These are phyloP conservation scores for Exophiala bonariae DNA, from an alignment of 2,329 filamentous ascomycete genomes.

Conservation along the genomic window DNA sequence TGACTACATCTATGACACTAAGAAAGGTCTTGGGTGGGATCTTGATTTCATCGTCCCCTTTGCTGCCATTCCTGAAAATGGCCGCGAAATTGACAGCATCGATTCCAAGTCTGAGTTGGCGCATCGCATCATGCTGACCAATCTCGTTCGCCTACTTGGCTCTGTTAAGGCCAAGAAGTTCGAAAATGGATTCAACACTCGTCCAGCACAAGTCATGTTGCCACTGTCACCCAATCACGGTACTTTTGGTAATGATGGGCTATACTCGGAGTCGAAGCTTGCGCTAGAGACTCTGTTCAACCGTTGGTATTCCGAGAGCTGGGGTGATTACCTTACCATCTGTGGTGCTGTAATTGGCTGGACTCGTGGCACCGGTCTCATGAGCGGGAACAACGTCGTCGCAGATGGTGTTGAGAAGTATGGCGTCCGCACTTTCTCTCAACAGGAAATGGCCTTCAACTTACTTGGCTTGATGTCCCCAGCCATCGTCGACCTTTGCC, in stretches of 20 bases:
- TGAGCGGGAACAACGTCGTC: constrained; percentile 97
- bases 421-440: constrained; percentile 96
- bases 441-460: constrained; percentile 99
- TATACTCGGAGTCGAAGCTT: constrained; percentile 98
- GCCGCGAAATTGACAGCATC: constrained; percentile 92
- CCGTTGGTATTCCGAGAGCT: constrained; percentile 96
- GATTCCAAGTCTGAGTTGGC: constrained; percentile 98
- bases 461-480: constrained; percentile 94
- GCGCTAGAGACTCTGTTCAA: constrained; percentile 97
- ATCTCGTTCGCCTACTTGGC: constrained; percentile 87
- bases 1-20: constrained; percentile 94
- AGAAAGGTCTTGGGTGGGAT: constrained; percentile 97
- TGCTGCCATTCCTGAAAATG: constrained; percentile 95
- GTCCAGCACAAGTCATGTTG: constrained; percentile 92
- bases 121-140: constrained; percentile 98
- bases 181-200: constrained; percentile 84
- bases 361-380: constrained; percentile 97
- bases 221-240: constrained; percentile 97
- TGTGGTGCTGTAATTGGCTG: constrained; percentile 98
- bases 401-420: constrained; percentile 96
- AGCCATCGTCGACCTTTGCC: constrained; percentile 90
- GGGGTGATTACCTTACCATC: constrained; percentile 96
- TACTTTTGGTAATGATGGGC: constrained; percentile 94
- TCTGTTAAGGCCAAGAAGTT: constrained; percentile 89
- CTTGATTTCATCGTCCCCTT: constrained; percentile 95